Evolutionary conservation across 495 filamentous ascomycete genomes (phyloP), one percentile per base, ranked within the genome.

Genomic region (Aspergillus leporis): DNA sequence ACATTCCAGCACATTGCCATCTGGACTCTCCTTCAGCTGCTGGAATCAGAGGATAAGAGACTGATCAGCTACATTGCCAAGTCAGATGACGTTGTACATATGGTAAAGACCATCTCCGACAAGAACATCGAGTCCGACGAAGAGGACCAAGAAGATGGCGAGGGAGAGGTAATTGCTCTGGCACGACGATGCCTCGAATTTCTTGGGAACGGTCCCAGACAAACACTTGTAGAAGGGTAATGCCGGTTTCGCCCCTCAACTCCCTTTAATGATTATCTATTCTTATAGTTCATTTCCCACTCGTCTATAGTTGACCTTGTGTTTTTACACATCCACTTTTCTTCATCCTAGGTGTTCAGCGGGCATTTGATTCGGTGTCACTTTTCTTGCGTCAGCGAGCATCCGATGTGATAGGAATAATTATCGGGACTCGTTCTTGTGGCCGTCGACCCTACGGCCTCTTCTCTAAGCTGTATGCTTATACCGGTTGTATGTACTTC

Each of bases 1-100:
- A 98, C 94, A 1, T 98, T 98, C 80, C 94, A 98, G 70, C 94
- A 98, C 71, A 98, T 98, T 65, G 93, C 94, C 36, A 97, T 97
- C 62, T 98, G 94, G 94, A 98, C 94, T 0, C 78, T 98, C 46
- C 85, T 98, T 10, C 94, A 98, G 68, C 84, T 98, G 3, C 84
- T 98, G 18, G 94, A 98, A 72, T 96, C 94, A 0, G 92, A 94
- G 67, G 93, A 98, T 64, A 83, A 87, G 70, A 87, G 86, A 54
- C 81, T 98, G 34, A 88, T 97, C 47, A 83, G 84, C 23, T 85
- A 91, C 22, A 97, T 98, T 56, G 85, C 89, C 52, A 87, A 93
- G 63, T 91, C 92, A 5, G 87, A 93, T 38, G 90, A 93, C 53
- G 86, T 98, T 65, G 87, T 98, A 28, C 84, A 90, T 38, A 90